Base-by-base conservation (phyloP, 169 alveolate genomes). In the Eimeria maxima region DNA sequence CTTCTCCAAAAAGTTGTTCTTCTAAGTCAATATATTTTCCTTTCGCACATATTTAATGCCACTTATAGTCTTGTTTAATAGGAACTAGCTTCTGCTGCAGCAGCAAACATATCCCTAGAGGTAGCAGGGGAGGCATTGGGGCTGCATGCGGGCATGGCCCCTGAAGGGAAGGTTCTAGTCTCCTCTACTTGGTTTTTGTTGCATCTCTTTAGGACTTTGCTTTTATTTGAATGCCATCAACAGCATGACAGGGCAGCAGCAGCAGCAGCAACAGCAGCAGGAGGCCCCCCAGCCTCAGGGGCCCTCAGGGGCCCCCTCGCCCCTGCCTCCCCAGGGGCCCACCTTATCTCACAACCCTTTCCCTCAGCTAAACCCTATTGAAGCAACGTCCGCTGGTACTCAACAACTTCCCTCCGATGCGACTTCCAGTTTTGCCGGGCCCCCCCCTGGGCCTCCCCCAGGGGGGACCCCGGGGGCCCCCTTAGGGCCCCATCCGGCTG, bases 381-480 rank as follows among this genome's bases (percentile, higher is more conserved):
- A n/a, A 69, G 80, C 11, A 18, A 4, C 38, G 4, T 42, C 80
- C 10, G 80, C 80, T 6, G 47, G 8, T 42, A n/a, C 44, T 10
- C 80, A 69, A n/a, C 45, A 33, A 16, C 44, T 69, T 69, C 80
- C 80, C 2, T 11, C 80, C 4, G 20, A 16, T 69, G 27, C 80
- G 2, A 3, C 45, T 18, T 10, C 80, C 6, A 57, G 67, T 11
- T 50, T 11, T 7, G 57, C 57, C 5, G 57, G 18, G 11, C 18
- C 57, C 11, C 57, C 57, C 57, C 18, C 57, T 3, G 67, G 67
- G 67, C 67, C 67, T 3, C 67, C 67, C 16, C 4, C 67, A 5
- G n/a, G 10, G 67, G 67, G 67, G 67, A 16, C 67, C 67, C 67
- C 67, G 24, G 67, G 67, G 81, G 81, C 47, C 53, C 87, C 87